Conservation (phyloP, 2,329 filamentous ascomycete genomes). For the Scedosporium dehoogii region DNA sequence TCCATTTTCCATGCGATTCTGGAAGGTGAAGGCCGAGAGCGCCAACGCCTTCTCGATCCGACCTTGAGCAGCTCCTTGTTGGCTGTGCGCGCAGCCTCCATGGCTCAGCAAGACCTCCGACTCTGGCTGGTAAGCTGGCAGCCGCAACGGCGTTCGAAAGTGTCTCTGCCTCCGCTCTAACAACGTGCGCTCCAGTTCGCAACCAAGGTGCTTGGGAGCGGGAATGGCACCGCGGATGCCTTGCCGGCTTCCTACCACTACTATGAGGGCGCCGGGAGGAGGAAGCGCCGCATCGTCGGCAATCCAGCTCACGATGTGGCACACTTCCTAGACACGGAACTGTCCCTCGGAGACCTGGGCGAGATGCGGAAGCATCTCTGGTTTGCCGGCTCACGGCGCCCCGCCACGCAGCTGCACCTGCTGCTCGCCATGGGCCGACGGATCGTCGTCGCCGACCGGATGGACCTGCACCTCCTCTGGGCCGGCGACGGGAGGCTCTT, state of each 20-base stretch:
- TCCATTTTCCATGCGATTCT: too few species aligned
- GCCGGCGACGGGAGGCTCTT: neutral
- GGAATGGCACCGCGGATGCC: too few species aligned
- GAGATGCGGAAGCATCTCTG: neutral
- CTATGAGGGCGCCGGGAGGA: neutral
- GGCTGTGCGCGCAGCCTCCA: too few species aligned
- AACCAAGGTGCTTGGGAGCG: too few species aligned
- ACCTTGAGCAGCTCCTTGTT: too few species aligned
- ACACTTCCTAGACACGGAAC: neutral
- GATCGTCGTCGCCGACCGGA: neutral
- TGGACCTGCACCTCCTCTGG: neutral
- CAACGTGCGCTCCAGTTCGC: too few species aligned
- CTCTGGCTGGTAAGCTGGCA: too few species aligned
- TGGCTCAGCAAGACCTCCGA: too few species aligned
- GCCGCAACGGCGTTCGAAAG: too few species aligned
- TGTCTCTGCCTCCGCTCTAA: too few species aligned
- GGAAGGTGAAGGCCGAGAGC: too few species aligned
- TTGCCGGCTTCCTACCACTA: neutral
- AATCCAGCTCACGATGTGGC: neutral
- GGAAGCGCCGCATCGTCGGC: neutral
- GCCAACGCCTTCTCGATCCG: too few species aligned
- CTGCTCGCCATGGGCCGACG: neutral
- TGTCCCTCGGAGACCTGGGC: neutral
- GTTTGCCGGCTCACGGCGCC: neutral
- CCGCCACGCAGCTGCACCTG: neutral